phyloP scores from a whole-genome alignment of 2,329 filamentous ascomycete species.

The Davidsoniella virescens region DNA sequence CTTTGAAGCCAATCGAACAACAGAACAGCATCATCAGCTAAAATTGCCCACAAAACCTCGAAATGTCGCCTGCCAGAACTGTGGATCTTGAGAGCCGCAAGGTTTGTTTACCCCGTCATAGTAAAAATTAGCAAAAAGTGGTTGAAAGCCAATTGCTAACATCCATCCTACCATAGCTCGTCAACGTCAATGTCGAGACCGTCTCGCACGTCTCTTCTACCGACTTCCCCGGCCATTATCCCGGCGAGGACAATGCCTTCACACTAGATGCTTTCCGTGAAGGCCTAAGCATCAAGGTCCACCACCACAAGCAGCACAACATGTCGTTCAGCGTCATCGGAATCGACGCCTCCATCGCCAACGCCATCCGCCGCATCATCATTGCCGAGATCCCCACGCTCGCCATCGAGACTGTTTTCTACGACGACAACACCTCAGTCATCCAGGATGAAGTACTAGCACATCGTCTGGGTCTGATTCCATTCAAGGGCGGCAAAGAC shows the following conservation, averaged over 20 bases:
- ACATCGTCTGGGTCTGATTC: conserved; percentile 77
- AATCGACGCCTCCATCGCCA: conserved; percentile 82
- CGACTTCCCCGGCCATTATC: conserved; percentile 83
- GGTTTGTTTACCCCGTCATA: conserved; percentile 21
- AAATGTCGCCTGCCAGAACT: conserved; percentile 32
- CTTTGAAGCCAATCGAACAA: neutral
- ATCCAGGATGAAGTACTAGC: conserved; percentile 96
- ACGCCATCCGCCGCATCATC: conserved; percentile 92
- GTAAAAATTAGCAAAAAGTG: neutral
- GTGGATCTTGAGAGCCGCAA: conserved; percentile 47
- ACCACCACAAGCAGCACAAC: conserved; percentile 63
- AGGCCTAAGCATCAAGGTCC: conserved; percentile 61
- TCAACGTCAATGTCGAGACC: conserved; percentile 78
- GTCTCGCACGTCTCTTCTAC: conserved; percentile 78
- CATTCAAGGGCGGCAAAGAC: conserved; percentile 62
- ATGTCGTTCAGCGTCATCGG: conserved; percentile 83
- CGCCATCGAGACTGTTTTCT: conserved; percentile 84
- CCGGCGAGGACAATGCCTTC: conserved; percentile 75
- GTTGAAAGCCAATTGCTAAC: neutral
- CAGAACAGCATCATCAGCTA: neutral
- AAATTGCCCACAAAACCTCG: neutral
- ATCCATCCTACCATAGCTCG: conserved; percentile 38
- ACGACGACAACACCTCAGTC: conserved; percentile 92
- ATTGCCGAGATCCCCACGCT: conserved; percentile 88
- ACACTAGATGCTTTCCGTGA: conserved; percentile 55